These are phyloP conservation scores for Piper longum DNA, from an alignment of 164 flowering plant genomes.

Conservation along the genomic window DNA sequence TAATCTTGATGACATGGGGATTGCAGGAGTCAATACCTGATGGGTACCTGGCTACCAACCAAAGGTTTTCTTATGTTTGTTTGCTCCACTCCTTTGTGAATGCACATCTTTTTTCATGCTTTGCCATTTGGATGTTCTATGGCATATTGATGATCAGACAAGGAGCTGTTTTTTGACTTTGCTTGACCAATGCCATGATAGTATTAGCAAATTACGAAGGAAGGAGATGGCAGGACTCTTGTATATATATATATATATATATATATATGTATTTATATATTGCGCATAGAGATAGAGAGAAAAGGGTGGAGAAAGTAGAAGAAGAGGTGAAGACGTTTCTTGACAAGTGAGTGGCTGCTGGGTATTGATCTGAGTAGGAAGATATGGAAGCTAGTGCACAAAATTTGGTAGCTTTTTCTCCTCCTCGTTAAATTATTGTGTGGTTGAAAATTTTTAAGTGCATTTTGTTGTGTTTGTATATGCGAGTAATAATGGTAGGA, in stretches of 20 bases:
- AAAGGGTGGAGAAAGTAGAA: not conserved
- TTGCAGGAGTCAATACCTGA: not conserved
- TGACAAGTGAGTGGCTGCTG: not conserved
- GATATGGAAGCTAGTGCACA: not conserved
- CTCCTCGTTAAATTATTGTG: not conserved
- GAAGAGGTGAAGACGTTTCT: not conserved
- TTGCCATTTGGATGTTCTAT: no score
- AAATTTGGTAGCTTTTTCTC: constrained; percentile 1
- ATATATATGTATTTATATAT: no score
- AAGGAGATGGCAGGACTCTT: not conserved
- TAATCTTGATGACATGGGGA: not conserved
- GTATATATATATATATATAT: no score
- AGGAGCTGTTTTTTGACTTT: not conserved
- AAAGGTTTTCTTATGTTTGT: no score
- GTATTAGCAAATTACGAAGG: not conserved
- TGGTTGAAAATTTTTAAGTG: no score
- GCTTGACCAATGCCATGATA: not conserved
- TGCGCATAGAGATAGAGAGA: no score
- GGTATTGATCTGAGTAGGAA: not conserved
- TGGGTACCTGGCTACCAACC: no score
- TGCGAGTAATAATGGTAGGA: no score
- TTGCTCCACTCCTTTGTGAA: not conserved
- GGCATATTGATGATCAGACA: no score
- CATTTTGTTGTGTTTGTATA: no score
- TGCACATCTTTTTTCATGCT: not conserved